Evolutionary conservation across 441 rosid species (phyloP).

Genomic region (Brassica hybrid): DNA sequence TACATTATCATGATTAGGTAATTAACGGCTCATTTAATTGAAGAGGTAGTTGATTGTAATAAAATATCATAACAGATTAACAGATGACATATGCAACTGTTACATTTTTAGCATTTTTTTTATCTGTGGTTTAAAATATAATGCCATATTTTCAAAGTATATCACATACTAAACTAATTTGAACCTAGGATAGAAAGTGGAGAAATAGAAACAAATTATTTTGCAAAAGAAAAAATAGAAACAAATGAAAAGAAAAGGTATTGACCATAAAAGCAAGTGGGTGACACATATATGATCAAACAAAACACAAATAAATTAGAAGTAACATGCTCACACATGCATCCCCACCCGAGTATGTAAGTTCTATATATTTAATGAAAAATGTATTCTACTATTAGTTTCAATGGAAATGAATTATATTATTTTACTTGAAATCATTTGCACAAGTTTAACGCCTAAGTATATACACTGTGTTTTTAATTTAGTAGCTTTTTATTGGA

Average conservation of each 20-base stretch:
- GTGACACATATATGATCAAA: constrained; percentile 15
- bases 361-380: constrained; percentile 1
- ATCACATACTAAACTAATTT: neutral
- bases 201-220: neutral
- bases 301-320: constrained; percentile 12
- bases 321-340: constrained; percentile 45
- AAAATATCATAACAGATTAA: constrained; percentile 1
- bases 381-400: neutral
- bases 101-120: neutral
- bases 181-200: constrained; percentile 6
- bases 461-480: neutral
- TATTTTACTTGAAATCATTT: neutral
- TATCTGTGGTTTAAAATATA: neutral
- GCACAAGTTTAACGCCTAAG: neutral
- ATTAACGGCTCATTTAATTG: neutral
- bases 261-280: constrained; percentile 22
- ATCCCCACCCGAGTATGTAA: constrained; percentile 6
- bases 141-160: constrained; percentile 2
- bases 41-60: neutral
- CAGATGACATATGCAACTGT: neutral
- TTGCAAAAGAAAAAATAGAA: too few relatives aligned
- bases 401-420: neutral
- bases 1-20: neutral
- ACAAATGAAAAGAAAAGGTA: neutral
- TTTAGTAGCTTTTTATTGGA: neutral